Percentiles rank a stretch among this genome's conserved stretches.
Conservation (phyloP, 768 basidiomycete genomes). For the Candolleomyces eurysporus region DNA sequence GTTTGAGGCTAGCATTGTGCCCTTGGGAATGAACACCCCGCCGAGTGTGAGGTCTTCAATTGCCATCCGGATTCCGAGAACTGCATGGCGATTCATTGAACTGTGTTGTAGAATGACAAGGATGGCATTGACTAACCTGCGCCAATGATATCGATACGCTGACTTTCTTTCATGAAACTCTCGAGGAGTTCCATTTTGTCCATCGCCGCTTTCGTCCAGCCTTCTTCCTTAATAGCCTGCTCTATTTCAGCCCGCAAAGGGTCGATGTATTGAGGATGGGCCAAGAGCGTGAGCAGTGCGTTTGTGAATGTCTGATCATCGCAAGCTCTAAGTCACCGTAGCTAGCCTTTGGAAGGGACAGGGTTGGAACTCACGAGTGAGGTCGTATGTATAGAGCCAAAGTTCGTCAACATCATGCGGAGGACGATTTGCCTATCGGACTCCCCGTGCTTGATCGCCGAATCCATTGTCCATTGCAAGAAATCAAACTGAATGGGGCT, state of each 20-base stretch:
- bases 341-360: background rate
- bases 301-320: conserved; percentile 16
- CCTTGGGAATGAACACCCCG: conserved; percentile 38
- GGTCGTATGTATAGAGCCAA: conserved; percentile 43
- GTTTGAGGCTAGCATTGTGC: conserved; percentile 31
- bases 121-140: background rate
- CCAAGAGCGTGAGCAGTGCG: conserved; percentile 35
- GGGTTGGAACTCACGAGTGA: conserved; percentile 30
- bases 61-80: conserved; percentile 27
- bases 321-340: background rate
- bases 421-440: conserved; percentile 26
- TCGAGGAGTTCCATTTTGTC: conserved; percentile 10
- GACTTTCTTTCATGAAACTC: conserved; percentile 15
- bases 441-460: conserved; percentile 28
- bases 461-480: conserved; percentile 45
- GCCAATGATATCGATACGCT: conserved; percentile 9
- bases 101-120: background rate
- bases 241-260: conserved; percentile 46
- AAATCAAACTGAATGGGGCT: conserved; percentile 37
- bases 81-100: conserved; percentile 1
- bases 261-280: conserved; percentile 27
- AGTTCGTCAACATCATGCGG: conserved; percentile 38
- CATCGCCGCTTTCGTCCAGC: conserved; percentile 22
- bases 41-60: conserved; percentile 41
- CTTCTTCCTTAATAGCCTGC: conserved; percentile 29